These are phyloP conservation scores for Chondrus crispus DNA, from an alignment of 23 red algal species.

Conservation along the genomic window DNA sequence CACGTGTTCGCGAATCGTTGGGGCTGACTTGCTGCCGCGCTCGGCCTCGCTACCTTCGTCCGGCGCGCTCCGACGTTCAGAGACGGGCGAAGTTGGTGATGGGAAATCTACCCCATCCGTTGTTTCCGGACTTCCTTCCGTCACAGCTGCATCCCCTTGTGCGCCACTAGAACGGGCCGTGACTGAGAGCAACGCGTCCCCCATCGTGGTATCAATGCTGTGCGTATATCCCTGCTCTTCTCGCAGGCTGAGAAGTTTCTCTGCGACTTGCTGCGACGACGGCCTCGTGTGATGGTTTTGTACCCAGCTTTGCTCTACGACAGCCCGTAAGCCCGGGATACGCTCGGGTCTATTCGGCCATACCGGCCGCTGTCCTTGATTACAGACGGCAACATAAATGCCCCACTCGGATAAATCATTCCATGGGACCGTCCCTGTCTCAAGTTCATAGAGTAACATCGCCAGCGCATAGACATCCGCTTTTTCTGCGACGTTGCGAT, in stretches of 20 bases:
- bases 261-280: neutral
- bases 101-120: no score
- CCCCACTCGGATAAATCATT: neutral
- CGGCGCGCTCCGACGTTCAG: no score
- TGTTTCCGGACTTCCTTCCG: no score
- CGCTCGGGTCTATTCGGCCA: neutral
- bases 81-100: no score
- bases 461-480: slow-evolving; percentile 62
- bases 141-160: no score
- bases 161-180: no score
- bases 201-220: no score
- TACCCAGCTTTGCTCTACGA: slow-evolving; percentile 28
- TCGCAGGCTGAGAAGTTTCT: neutral
- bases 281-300: slow-evolving; percentile 21
- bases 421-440: slow-evolving; percentile 6
- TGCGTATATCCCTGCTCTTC: neutral
- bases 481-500: neutral
- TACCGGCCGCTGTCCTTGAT: neutral
- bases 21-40: no score
- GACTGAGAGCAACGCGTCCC: no score
- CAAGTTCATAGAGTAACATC: slow-evolving; percentile 58
- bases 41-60: no score
- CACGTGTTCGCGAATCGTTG: no score
- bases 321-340: neutral
- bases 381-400: slow-evolving; percentile 1